Percentiles rank a stretch among this genome's conserved stretches.
These are phyloP conservation scores for Crithidia brevicula DNA, from an alignment of 208 protist species.

Conservation along the genomic window DNA sequence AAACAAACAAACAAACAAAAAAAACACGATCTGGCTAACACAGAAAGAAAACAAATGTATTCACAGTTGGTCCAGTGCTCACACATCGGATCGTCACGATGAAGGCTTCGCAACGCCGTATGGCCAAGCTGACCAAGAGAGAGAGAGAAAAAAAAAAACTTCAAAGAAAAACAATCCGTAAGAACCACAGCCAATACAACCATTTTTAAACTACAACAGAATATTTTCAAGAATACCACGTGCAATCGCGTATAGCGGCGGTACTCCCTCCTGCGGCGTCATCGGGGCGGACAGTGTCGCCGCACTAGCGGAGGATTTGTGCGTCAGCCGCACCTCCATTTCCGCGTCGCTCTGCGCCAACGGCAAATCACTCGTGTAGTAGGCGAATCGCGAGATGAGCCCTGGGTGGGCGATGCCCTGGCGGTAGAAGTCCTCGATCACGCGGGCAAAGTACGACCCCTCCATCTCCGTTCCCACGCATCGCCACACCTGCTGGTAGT, in stretches of 20 bases:
- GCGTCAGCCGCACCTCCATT: constrained; percentile 40
- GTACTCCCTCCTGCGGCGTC: constrained; percentile 76
- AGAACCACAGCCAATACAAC: no score
- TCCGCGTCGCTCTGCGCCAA: constrained; percentile 60
- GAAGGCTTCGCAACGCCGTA: no score
- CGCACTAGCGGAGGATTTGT: background rate
- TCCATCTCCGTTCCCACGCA: constrained; percentile 92
- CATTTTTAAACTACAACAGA: constrained; percentile 30
- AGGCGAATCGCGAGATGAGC: constrained; percentile 80
- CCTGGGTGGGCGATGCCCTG: constrained; percentile 70
- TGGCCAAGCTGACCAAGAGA: background rate
- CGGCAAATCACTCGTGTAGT: constrained; percentile 90
- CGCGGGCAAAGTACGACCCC: constrained; percentile 86
- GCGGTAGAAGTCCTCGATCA: constrained; percentile 83
- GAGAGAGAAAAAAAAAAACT: background rate
- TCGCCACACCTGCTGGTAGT: constrained; percentile 84
- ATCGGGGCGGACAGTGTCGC: constrained; percentile 77
- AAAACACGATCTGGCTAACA: no score
- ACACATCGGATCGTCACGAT: no score
- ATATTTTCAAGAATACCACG: constrained; percentile 80
- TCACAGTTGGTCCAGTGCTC: no score
- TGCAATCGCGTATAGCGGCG: constrained; percentile 88
- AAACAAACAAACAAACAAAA: no score
- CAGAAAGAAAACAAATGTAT: no score
- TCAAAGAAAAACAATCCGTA: background rate